Evolutionary conservation across 2,329 filamentous ascomycete genomes (phyloP), one percentile per base, ranked within the genome.

Genomic region (Graphilbum fragrans): DNA sequence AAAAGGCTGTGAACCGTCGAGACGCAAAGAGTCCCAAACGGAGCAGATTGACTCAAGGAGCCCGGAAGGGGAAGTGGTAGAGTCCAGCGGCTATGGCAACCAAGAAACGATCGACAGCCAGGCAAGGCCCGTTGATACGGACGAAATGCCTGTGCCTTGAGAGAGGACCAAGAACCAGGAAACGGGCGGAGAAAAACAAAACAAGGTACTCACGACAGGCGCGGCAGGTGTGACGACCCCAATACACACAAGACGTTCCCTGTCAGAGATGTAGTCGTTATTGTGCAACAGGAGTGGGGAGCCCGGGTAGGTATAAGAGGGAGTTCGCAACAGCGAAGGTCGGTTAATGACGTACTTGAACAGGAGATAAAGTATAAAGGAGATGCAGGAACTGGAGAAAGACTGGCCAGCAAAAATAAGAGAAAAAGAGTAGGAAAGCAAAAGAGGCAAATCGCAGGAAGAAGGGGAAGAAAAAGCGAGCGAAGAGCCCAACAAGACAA

Each of bases 161-260:
- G 8, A 29, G 14, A 29, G 14, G 8, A 29, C 25, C 25, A 29
- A 29, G 14, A 8, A 14, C 25, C 25, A 8, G 8, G 14, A 29
- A 29, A 29, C 8, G 25, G 25, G 14, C 14, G 8, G 25, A 29
- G 8, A 29, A 8, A 29, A 29, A 8, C 25, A 14, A 29, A 8
- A 29, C 8, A 29, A 14, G 14, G 25, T 29, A 8, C 8, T 8
- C 8, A 14, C 25, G 37, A 21, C 31, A 22, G 27, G 35, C 31
- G 22, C 18, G 32, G n/a, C 20, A 9, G 25, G 25, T 10, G 33
- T 12, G 23, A 40, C 11, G 10, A 19, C 11, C 9, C 9, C 35
- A 33, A 36, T 37, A 20, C 27, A 37, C 21, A 33, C 35, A 37
- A 41, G 27, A 41, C 40, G 27, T 16, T 10, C n/a, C 19, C 20